Conservation (phyloP, 2,329 filamentous ascomycete species). For the Lachnellula occidentalis region DNA sequence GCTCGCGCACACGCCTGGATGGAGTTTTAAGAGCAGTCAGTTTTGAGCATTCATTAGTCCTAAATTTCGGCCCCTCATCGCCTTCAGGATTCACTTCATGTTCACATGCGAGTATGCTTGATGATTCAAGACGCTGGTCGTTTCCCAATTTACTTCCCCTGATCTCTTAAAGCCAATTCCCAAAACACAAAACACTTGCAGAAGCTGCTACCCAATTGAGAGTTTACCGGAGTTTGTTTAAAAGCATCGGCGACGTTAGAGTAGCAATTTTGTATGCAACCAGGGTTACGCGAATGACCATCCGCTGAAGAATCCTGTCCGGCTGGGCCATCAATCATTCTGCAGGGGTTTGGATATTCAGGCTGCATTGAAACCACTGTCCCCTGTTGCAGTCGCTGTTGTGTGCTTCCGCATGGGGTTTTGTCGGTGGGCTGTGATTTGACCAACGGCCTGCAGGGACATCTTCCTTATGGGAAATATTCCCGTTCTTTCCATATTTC, state of each 20-base stretch:
- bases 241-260: not conserved
- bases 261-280: not conserved
- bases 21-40: not conserved
- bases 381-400: not conserved
- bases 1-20: not conserved
- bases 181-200: too few relatives aligned
- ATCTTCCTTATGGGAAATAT: not conserved
- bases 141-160: too few relatives aligned
- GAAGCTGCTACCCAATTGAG: too few relatives aligned
- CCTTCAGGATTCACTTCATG: too few relatives aligned
- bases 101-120: too few relatives aligned
- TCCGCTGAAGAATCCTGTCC: not conserved
- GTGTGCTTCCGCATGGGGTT: not conserved
- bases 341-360: not conserved
- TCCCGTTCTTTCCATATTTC: too few relatives aligned
- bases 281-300: not conserved
- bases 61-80: not conserved
- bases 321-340: not conserved
- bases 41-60: not conserved
- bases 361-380: not conserved
- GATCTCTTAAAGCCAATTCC: too few relatives aligned
- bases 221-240: too few relatives aligned
- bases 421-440: not conserved
- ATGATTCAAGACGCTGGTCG: too few relatives aligned
- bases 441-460: not conserved